Base-by-base conservation (phyloP, 768 basidiomycete genomes). In the Lactifluus volemus region DNA sequence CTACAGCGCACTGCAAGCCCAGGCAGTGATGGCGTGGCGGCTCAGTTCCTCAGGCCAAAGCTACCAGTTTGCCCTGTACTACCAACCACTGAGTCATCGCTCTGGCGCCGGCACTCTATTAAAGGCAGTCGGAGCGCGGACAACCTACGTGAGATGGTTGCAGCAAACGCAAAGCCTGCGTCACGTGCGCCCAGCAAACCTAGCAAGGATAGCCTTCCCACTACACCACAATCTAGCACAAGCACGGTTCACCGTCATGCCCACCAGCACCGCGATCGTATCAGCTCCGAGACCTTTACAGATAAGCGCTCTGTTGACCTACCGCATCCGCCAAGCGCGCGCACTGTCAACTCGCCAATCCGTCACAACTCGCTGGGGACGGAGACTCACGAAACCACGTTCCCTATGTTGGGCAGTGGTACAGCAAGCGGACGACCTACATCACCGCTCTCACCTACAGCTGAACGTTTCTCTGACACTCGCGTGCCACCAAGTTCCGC, bases 91-190 rank as follows among this genome's bases (percentile, higher is more conserved):
- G 14, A 63, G 53, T 49, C 59, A 14, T 60, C 67, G 65, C 15
- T 68, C 14, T 79, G 29, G 14, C 65, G 76, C 50, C 65, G 59
- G 45, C 83, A 77, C 61, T 72, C 77, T 5, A 62, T 85, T 58
- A 89, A 88, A 70, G 70, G 79, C 36, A 85, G 82, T 71, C 82
- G 82, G 65, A 90, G 88, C 66, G 81, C 79, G 36, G 87, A 89
- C 69, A 77, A 82, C 63, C 58, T 88, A 21, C 77, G 78, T 5
- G 41, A 32, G 15, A 39, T 51, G 39, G 25, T 55, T 36, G 30
- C 41, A 38, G 15, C 52, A 32, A 51, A 15, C 9, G 48, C 52
- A 25, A 58, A 63, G 29, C 41, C 52, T 36, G 17, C 50, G 12
- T 60, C 53, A 10, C 67, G 64, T 8, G 53, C 48, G 4, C 57